Evolutionary conservation across 495 filamentous ascomycete genomes (phyloP), one percentile per base, ranked within the genome.

Genomic region (Tuber brumale): DNA sequence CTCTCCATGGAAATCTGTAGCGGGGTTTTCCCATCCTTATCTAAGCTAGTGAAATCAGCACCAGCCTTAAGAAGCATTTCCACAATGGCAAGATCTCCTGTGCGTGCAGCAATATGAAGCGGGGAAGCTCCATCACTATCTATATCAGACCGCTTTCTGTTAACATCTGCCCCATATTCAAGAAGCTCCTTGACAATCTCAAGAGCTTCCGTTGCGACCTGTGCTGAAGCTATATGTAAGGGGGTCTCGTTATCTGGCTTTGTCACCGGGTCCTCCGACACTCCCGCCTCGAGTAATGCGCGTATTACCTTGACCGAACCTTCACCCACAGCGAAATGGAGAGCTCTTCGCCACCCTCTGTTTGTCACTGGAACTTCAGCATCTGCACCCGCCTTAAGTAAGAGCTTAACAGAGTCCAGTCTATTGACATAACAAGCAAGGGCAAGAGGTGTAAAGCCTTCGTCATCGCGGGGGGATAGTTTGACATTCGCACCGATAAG

Each of bases 361-460:
- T 66, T 66, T 31, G 57, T 66, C 27, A 66, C 57, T 16, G 57
- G 57, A 31, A 66, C 57, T 18, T 66, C 57, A 8, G 57, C 57
- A 35, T 66, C 57, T 18, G 57, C 57, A 18, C 57, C 57, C 14
- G 57, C 57, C 12, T 66, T 35, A 66, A 66, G 57, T 66, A 66
- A 66, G 14, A 66, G 57, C 57, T 66, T 66, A 27, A 66, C 57
- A 0, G 57, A 66, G 57, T 66, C 57, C 14, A 66, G 57, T 35
- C 57, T 35, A 35, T 66, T 66, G 57, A 66, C 57, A 66, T 66
- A 66, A 14, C 57, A 66, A 19, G 57, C 57, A 66, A 66, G 57
- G 57, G 57, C 57, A 35, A 66, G 57, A 66, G 57, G 57, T 66
- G 57, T 66, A 66, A 66, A 66, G 57, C 57, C 57, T 66, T 66